phyloP scores from a whole-genome alignment of 148 eudicot species.

The Hydrangea macrophylla region DNA sequence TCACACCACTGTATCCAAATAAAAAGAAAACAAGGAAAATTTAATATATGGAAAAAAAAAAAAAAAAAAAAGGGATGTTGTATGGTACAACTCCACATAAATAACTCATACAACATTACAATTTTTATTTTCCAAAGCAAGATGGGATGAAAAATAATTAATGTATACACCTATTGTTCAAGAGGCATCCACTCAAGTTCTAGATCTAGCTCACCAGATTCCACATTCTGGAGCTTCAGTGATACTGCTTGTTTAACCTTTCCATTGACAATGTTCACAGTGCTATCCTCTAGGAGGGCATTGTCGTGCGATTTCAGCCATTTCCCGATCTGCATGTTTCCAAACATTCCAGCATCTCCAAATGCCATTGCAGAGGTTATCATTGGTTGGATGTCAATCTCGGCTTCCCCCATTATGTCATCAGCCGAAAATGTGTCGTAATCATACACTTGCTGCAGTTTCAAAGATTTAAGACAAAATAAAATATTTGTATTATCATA shows the following conservation, averaged over 20 bases:
- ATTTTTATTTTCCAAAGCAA: constrained; percentile 5
- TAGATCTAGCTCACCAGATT: constrained; percentile 73
- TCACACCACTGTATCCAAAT: no score
- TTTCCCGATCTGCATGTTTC: constrained; percentile 87
- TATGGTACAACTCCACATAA: background rate
- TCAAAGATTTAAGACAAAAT: no score
- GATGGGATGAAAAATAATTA: background rate
- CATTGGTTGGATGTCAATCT: constrained; percentile 84
- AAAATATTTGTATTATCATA: no score
- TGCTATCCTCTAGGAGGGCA: constrained; percentile 80
- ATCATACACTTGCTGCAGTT: constrained; percentile 77
- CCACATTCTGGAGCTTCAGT: constrained; percentile 90
- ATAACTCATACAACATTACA: background rate
- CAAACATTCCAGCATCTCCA: constrained; percentile 75
- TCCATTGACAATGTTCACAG: constrained; percentile 70
- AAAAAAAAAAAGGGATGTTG: background rate
- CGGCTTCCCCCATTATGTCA: constrained; percentile 96
- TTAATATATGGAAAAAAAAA: no score
- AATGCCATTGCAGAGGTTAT: constrained; percentile 88
- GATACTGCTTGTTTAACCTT: constrained; percentile 60
- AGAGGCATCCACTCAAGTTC: constrained; percentile 91
- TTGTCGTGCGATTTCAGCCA: constrained; percentile 89
- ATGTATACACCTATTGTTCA: constrained; percentile 43
- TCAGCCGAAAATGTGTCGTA: constrained; percentile 94
- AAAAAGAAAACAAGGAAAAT: background rate